Percentiles rank a stretch among this genome's conserved stretches.
phyloP scores from a whole-genome alignment of 2,329 filamentous ascomycete genomes.

The Nigrospora osmanthi region DNA sequence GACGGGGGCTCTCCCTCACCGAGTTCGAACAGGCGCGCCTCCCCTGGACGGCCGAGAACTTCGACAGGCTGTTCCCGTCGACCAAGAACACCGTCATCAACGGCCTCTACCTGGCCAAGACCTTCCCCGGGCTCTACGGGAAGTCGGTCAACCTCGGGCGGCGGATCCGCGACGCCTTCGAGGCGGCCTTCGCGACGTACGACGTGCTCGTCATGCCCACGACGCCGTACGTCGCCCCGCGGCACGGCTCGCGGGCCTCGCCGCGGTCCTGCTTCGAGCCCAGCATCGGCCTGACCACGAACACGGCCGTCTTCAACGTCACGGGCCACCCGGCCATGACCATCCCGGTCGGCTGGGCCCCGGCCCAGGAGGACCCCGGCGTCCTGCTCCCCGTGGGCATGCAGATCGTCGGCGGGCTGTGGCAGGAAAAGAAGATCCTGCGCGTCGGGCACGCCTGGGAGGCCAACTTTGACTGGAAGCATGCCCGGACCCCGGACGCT shows the following conservation, averaged over 20 bases:
- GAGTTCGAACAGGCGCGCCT: conserved; percentile 41
- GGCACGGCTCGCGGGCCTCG: conserved; percentile 21
- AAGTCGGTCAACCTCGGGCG: conserved; percentile 40
- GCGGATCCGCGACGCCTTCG: conserved; percentile 37
- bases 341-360: conserved; percentile 39
- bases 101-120: conserved; percentile 34
- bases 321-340: conserved; percentile 49
- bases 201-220: conserved; percentile 42
- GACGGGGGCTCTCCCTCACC: conserved; percentile 38
- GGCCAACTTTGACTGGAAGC: conserved; percentile 33
- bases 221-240: conserved; percentile 13
- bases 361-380: conserved; percentile 25
- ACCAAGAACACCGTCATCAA: conserved; percentile 49
- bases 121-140: conserved; percentile 36
- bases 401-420: conserved; percentile 45
- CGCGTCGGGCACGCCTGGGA: conserved; percentile 39
- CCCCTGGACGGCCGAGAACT: conserved; percentile 36
- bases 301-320: conserved; percentile 49
- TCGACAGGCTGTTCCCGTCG: conserved; percentile 41
- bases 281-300: conserved; percentile 44
- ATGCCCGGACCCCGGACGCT: too few relatives aligned
- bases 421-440: conserved; percentile 39
- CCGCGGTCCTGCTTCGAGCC: conserved; percentile 37
- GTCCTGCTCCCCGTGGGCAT: conserved; percentile 41
- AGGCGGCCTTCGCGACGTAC: conserved; percentile 27